Conservation (phyloP, 148 eudicot species). For the Bassia scoparia region DNA sequence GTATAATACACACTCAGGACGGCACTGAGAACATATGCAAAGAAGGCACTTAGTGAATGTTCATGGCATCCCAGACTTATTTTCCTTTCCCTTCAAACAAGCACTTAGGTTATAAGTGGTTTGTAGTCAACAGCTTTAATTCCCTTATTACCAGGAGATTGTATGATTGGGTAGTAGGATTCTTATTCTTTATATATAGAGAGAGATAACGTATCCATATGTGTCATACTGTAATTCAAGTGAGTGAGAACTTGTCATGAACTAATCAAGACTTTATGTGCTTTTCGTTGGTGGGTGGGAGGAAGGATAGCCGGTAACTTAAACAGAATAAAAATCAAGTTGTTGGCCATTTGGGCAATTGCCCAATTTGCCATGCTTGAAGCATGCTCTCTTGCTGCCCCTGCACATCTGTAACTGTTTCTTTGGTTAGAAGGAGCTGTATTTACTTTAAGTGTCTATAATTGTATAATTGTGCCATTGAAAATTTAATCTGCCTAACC, state of each 20-base stretch:
- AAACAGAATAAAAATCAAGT: no score
- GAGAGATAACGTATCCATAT: neutral
- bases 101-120: neutral
- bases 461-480: neutral
- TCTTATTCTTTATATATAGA: neutral
- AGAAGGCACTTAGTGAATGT: slow-evolving; percentile 93
- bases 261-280: neutral
- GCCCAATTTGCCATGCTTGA: neutral
- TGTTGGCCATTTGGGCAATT: neutral
- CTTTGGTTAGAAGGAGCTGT: no score
- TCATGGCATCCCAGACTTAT: no score
- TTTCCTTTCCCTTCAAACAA: no score
- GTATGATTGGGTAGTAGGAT: neutral
- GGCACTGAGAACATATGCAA: slow-evolving; percentile 90
- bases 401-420: no score
- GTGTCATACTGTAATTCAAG: neutral
- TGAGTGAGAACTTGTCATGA: neutral
- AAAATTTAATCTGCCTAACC: no score
- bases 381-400: neutral
- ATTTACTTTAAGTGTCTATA: no score
- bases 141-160: neutral
- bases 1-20: slow-evolving; percentile 91
- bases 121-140: neutral
- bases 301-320: neutral
- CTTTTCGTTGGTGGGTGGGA: neutral